These are phyloP conservation scores for Thalassiosira hispida DNA, from an alignment of 352 stramenopile species.

Conservation along the genomic window DNA sequence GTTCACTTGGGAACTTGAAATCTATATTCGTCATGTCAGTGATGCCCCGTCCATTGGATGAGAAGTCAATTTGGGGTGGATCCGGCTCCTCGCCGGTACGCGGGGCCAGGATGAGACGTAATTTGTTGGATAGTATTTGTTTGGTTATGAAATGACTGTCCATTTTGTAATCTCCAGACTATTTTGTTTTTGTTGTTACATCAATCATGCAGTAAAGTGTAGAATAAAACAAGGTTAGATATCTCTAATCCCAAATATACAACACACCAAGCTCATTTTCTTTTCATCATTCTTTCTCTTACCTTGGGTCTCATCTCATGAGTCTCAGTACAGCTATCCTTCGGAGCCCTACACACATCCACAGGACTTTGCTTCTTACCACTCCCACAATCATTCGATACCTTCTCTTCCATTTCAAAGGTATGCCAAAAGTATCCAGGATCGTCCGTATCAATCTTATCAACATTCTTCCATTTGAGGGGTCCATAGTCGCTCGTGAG, in stretches of 20 bases:
- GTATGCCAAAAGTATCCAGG: conserved; percentile 43
- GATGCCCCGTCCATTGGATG: conserved; percentile 34
- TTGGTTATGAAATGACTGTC: conserved; percentile 43
- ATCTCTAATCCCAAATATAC: not conserved
- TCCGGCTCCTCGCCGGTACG: conserved; percentile 61
- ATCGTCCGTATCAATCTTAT: conserved; percentile 21
- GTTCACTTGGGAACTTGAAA: conserved; percentile 81
- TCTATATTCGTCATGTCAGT: conserved; percentile 74
- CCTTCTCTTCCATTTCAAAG: conserved; percentile 38
- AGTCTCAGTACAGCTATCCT: conserved; percentile 57
- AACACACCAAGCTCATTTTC: too few species aligned
- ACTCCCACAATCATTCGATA: conserved; percentile 26
- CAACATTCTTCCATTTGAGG: conserved; percentile 26
- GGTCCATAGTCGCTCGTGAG: conserved; percentile 24
- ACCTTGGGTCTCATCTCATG: conserved; percentile 74
- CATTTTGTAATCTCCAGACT: conserved; percentile 65
- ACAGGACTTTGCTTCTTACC: conserved; percentile 73
- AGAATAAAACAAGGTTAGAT: not conserved
- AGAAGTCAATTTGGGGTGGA: conserved; percentile 77
- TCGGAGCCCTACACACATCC: conserved; percentile 62
- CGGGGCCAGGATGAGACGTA: conserved; percentile 40
- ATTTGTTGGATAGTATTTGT: conserved; percentile 55
- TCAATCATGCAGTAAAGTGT: not conserved
- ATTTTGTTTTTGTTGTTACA: not conserved
- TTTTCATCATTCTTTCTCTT: too few species aligned